Conservation (phyloP, 441 rosid species). For the Gossypium schwendimanii region DNA sequence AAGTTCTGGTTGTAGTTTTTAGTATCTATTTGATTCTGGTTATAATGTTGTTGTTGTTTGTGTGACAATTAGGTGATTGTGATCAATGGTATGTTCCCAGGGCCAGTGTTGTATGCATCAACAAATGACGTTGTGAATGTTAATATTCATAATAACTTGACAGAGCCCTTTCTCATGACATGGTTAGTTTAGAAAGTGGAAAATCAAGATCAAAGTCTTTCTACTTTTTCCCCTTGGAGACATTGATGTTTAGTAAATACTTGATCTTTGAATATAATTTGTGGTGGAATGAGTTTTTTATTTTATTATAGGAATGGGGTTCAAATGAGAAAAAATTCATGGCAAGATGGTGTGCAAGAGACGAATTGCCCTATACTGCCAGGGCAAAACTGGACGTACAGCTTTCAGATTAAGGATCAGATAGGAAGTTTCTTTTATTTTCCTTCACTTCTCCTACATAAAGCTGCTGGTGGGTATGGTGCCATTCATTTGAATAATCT, state of each 20-base stretch:
- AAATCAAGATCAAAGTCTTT: constrained; percentile 30
- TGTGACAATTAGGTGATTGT: constrained; percentile 43
- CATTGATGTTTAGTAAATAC: background rate
- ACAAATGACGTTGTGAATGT: constrained; percentile 61
- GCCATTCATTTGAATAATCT: constrained; percentile 38
- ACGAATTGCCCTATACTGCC: constrained; percentile 71
- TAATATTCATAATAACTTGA: constrained; percentile 50
- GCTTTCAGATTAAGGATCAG: constrained; percentile 67
- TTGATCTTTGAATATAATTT: background rate
- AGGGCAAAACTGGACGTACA: constrained; percentile 58
- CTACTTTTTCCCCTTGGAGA: background rate
- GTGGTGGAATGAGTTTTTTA: too few relatives aligned
- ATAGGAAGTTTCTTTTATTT: constrained; percentile 60
- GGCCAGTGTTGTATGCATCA: constrained; percentile 51
- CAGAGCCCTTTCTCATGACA: constrained; percentile 64
- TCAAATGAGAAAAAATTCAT: constrained; percentile 50
- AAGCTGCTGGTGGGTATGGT: constrained; percentile 68
- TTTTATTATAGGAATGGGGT: constrained; percentile 48
- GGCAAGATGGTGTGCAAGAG: constrained; percentile 80
- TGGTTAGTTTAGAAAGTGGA: background rate
- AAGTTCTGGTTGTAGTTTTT: background rate
- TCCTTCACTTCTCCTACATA: constrained; percentile 57
- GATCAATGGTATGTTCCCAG: constrained; percentile 70
- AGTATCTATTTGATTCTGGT: background rate
- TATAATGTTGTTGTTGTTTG: background rate